Evolutionary conservation across 2,329 filamentous ascomycete species (phyloP).

Genomic region (Xylariaceae sp.): DNA sequence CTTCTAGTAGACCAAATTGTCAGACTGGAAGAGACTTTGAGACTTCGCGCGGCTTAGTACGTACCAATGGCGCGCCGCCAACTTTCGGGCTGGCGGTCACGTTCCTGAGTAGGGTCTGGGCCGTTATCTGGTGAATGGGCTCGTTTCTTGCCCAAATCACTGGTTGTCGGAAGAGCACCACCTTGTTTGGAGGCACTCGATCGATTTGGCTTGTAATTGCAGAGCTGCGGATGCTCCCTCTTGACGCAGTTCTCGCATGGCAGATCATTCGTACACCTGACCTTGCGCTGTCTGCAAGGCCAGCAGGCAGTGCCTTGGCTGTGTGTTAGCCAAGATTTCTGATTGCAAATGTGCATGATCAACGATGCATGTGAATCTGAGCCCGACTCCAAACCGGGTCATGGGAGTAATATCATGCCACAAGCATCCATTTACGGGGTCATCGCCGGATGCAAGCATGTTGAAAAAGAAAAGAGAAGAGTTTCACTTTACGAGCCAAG

Average conservation of each 20-base stretch:
- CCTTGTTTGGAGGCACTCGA: constrained; percentile 36
- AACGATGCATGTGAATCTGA: no score
- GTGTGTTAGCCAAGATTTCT: constrained; percentile 18
- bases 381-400: no score
- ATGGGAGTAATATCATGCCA: no score
- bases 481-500: no score
- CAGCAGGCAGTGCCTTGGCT: constrained; percentile 59
- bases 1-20: constrained; percentile 34
- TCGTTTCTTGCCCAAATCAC: constrained; percentile 37
- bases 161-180: constrained; percentile 26
- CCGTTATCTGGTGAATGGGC: constrained; percentile 41
- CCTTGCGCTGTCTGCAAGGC: constrained; percentile 64
- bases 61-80: constrained; percentile 32
- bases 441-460: not conserved
- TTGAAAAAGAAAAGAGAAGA: not conserved
- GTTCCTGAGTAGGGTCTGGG: constrained; percentile 34
- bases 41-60: not conserved
- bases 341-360: no score
- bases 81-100: constrained; percentile 32
- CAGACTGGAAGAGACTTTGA: constrained; percentile 4
- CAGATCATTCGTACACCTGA: constrained; percentile 66
- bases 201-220: constrained; percentile 63
- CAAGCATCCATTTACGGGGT: no score
- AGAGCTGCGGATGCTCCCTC: constrained; percentile 60
- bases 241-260: constrained; percentile 67